Conservation (phyloP, 2,329 filamentous ascomycete species). For the Myriosclerotinia scirpicola region DNA sequence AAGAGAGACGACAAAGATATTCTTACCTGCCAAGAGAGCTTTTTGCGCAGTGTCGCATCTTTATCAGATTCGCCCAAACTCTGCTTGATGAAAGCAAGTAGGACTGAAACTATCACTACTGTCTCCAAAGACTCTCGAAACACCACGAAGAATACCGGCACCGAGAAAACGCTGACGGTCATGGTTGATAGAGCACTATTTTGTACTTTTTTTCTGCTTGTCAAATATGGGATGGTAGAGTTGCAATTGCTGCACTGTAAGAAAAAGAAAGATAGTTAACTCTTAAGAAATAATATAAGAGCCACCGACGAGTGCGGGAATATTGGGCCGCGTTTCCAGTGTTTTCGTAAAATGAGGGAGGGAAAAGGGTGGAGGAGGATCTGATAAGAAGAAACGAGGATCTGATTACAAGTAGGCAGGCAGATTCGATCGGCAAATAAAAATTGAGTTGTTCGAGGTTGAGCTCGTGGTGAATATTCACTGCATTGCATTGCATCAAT, state of each 20-base stretch:
- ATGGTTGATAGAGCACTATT: constrained; percentile 41
- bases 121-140: constrained; percentile 85
- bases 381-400: constrained; percentile 21
- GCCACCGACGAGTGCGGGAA: background rate
- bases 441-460: background rate
- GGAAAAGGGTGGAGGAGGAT: constrained; percentile 14
- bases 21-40: constrained; percentile 57
- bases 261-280: background rate
- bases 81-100: constrained; percentile 82
- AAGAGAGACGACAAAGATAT: background rate
- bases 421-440: background rate
- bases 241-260: background rate
- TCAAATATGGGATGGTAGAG: background rate
- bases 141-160: constrained; percentile 86
- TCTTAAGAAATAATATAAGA: background rate
- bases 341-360: background rate
- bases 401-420: constrained; percentile 21
- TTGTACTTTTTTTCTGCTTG: background rate
- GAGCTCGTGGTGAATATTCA: too few species aligned
- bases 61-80: constrained; percentile 64
- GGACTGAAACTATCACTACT: constrained; percentile 81
- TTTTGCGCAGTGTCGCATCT: constrained; percentile 64
- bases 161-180: constrained; percentile 70
- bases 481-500: background rate
- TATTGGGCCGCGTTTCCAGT: background rate